Conservation (phyloP, 352 stramenopile genomes). For the Phytophthora multivora region DNA sequence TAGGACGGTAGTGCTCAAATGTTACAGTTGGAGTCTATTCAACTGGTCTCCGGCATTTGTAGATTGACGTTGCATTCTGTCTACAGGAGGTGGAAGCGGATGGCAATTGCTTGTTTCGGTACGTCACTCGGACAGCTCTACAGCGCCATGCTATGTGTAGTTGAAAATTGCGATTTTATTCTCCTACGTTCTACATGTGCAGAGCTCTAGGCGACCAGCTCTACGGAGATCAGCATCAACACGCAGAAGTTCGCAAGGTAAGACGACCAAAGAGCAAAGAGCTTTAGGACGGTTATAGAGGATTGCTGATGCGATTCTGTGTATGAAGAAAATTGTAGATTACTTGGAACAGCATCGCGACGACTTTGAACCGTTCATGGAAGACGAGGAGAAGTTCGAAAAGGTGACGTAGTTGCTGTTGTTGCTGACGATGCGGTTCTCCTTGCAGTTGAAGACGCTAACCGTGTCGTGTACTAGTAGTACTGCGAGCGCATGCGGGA, state of each 20-base stretch:
- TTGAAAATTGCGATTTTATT: too few relatives aligned
- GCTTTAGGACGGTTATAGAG: too few relatives aligned
- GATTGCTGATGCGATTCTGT: neutral
- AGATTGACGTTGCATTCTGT: conserved; percentile 2
- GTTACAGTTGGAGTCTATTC: too few relatives aligned
- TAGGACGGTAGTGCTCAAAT: neutral
- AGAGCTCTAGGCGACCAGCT: conserved; percentile 78
- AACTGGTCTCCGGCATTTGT: neutral
- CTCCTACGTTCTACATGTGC: neutral
- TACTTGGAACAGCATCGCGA: conserved; percentile 73
- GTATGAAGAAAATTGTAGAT: conserved; percentile 61
- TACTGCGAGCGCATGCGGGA: conserved; percentile 83
- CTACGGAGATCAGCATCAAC: conserved; percentile 71
- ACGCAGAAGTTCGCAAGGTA: conserved; percentile 71
- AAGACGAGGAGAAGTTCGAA: conserved; percentile 88
- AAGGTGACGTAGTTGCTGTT: conserved; percentile 41
- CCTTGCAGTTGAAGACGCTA: neutral
- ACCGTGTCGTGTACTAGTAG: conserved; percentile 19
- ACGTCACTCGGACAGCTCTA: neutral
- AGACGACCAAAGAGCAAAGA: neutral
- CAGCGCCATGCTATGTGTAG: neutral
- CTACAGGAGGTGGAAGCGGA: conserved; percentile 76
- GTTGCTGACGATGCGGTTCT: too few relatives aligned
- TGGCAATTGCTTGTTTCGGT: conserved; percentile 88
- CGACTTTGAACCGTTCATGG: conserved; percentile 89